Percentiles rank a stretch among this genome's conserved stretches.
Evolutionary conservation across 1,284 basidiomycete genomes (phyloP).

Genomic region (Volvariella volvacea): DNA sequence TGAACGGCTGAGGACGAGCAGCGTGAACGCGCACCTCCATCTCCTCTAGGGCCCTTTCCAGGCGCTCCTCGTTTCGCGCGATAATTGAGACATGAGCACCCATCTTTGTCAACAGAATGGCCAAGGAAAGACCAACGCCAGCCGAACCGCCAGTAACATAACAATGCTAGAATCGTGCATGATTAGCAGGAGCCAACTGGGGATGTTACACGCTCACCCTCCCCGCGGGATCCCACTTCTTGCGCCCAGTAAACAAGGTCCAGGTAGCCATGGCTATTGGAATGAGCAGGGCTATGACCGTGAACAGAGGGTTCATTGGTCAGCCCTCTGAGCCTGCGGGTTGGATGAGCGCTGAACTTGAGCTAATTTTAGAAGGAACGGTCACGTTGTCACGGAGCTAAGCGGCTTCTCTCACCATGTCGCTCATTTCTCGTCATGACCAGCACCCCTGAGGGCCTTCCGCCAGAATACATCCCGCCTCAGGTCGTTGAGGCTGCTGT

Average conservation of each 20-base stretch:
- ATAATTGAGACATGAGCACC: slow-evolving; percentile 83
- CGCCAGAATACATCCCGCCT: too few relatives aligned
- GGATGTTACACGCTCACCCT: slow-evolving; percentile 21
- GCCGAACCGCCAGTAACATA: slow-evolving; percentile 80
- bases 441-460: too few relatives aligned
- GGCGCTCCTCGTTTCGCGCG: slow-evolving; percentile 59
- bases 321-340: too few relatives aligned
- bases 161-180: slow-evolving; percentile 42
- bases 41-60: slow-evolving; percentile 49
- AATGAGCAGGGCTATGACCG: neutral
- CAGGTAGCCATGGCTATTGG: neutral
- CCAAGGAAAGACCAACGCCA: slow-evolving; percentile 73
- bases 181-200: slow-evolving; percentile 2
- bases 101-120: slow-evolving; percentile 57
- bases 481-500: neutral
- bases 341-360: too few relatives aligned
- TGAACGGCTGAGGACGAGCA: neutral
- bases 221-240: slow-evolving; percentile 36
- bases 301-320: neutral
- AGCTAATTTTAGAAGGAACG: too few relatives aligned
- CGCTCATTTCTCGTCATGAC: too few relatives aligned
- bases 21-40: slow-evolving; percentile 47
- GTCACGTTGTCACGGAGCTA: too few relatives aligned
- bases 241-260: neutral
- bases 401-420: too few relatives aligned